Conservation (phyloP, 1,284 basidiomycete species). For the Binderoboletus segoi region DNA sequence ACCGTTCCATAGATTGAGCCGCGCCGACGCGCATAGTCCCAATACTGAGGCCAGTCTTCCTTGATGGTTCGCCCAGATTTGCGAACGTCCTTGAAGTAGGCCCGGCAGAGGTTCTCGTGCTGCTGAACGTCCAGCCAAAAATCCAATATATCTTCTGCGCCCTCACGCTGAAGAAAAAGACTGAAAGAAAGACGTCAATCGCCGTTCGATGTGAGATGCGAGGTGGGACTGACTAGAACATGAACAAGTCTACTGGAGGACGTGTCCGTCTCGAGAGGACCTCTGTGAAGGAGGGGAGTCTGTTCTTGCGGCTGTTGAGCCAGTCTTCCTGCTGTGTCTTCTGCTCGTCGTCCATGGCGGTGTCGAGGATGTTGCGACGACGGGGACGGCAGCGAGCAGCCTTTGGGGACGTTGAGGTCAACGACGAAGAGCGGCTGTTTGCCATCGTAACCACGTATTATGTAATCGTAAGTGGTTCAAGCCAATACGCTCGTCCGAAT, state of each 20-base stretch:
- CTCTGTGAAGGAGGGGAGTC: slow-evolving; percentile 80
- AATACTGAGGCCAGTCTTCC: slow-evolving; percentile 98
- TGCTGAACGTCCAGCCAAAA: slow-evolving; percentile 99
- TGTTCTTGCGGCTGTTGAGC: slow-evolving; percentile 65
- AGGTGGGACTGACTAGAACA: slow-evolving; percentile 79
- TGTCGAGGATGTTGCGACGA: slow-evolving; percentile 4
- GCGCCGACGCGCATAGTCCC: slow-evolving; percentile 83
- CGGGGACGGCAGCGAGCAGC: slow-evolving; percentile 21
- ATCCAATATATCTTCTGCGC: slow-evolving; percentile 93
- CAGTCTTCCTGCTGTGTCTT: slow-evolving; percentile 64
- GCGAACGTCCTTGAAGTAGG: slow-evolving; percentile 97
- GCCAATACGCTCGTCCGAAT: neutral
- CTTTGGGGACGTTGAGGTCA: slow-evolving; percentile 16
- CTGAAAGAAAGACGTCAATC: slow-evolving; percentile 38
- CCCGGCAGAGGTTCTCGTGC: slow-evolving; percentile 97
- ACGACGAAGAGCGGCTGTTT: slow-evolving; percentile 18
- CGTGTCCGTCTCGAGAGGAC: slow-evolving; percentile 86
- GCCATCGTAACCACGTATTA: slow-evolving; percentile 22
- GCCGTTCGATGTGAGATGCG: neutral
- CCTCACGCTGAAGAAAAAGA: slow-evolving; percentile 90
- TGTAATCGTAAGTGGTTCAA: slow-evolving; percentile 20
- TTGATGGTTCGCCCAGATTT: slow-evolving; percentile 90
- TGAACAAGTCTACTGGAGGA: slow-evolving; percentile 96
- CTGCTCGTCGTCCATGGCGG: slow-evolving; percentile 60
- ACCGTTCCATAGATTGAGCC: slow-evolving; percentile 92